Evolutionary conservation across 106 monocot genomes (phyloP).

Genomic region (Platanthera guangdongensis): DNA sequence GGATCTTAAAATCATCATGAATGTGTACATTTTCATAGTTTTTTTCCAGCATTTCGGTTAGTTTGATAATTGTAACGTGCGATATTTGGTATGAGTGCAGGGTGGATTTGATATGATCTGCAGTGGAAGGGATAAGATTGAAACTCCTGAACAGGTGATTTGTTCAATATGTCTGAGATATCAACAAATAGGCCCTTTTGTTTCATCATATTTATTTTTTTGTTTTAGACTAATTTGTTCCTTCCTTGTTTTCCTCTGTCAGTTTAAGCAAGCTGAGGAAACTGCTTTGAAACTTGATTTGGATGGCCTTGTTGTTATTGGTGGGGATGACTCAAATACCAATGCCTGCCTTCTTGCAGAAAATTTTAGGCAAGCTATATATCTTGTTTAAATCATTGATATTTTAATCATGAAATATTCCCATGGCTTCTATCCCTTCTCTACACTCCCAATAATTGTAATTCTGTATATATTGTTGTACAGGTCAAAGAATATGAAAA

Average conservation of each 20-base stretch:
- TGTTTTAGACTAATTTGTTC: background rate
- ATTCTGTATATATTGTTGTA: constrained; percentile 9
- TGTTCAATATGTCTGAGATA: background rate
- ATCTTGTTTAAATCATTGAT: background rate
- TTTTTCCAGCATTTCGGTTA: background rate
- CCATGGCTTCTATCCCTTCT: background rate
- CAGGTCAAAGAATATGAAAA: constrained; percentile 80
- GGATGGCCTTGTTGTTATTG: constrained; percentile 79
- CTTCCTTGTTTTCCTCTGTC: background rate
- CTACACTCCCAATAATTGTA: background rate
- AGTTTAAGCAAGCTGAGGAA: constrained; percentile 99
- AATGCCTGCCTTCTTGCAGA: constrained; percentile 98
- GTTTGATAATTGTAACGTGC: background rate
- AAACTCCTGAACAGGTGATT: constrained; percentile 90
- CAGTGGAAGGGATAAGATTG: constrained; percentile 99
- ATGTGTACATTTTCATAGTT: background rate
- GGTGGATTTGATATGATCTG: constrained; percentile 99
- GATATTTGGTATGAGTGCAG: constrained; percentile 30
- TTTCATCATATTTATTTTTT: background rate
- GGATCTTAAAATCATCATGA: background rate
- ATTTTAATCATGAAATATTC: background rate
- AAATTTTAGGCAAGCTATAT: constrained; percentile 60
- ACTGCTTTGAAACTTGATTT: constrained; percentile 50
- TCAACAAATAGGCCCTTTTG: background rate
- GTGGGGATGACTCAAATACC: constrained; percentile 98